Evolutionary conservation across 108 stramenopile species (phyloP).

Genomic region (Cyclotella sp.): DNA sequence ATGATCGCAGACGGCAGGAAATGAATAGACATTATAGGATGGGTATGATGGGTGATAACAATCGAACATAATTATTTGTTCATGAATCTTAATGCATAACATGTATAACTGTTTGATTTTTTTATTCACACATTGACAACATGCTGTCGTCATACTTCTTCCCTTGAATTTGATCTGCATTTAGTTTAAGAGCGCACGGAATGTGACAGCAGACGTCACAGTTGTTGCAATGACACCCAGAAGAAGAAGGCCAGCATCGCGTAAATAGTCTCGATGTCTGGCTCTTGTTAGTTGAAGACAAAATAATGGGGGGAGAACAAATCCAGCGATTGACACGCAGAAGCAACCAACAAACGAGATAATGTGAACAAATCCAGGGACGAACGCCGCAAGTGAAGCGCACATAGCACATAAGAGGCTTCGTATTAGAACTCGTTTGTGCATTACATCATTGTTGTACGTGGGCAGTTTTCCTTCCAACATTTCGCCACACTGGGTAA

Average conservation of each 20-base stretch:
- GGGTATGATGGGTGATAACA: conserved; percentile 29
- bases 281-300: conserved; percentile 24
- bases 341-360: conserved; percentile 80
- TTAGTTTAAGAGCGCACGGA: conserved; percentile 1
- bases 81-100: conserved; percentile 20
- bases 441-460: conserved; percentile 8
- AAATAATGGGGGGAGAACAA: conserved; percentile 72
- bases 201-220: conserved; percentile 27
- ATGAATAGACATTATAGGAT: conserved; percentile 77
- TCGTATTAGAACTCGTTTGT: conserved; percentile 48
- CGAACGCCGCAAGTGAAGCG: conserved; percentile 47
- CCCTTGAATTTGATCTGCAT: no score
- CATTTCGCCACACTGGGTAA: conserved; percentile 62
- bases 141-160: not conserved
- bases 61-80: conserved; percentile 1
- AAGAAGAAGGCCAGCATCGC: conserved; percentile 18
- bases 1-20: conserved; percentile 88
- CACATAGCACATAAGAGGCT: conserved; percentile 54
- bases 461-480: conserved; percentile 72
- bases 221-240: conserved; percentile 23
- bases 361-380: conserved; percentile 78
- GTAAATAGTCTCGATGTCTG: not conserved
- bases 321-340: conserved; percentile 73
- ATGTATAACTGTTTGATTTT: conserved; percentile 2
- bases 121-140: not conserved